These are phyloP conservation scores for Senecio squalidus DNA, from an alignment of 140 eudicot genomes.

Conservation along the genomic window DNA sequence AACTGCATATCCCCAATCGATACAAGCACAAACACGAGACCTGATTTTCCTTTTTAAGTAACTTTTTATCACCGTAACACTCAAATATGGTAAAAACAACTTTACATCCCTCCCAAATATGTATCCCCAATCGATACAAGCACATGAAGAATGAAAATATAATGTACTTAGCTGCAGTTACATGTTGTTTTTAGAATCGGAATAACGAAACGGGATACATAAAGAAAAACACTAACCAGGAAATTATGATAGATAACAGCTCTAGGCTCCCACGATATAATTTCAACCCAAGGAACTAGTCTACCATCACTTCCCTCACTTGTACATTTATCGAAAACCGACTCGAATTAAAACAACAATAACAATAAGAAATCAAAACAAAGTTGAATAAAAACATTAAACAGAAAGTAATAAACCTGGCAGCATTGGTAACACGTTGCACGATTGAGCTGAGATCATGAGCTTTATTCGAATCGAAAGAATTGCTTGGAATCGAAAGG, in stretches of 20 bases:
- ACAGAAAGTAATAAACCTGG: slow-evolving; percentile 27
- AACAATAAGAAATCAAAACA: background rate
- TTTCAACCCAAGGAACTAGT: slow-evolving; percentile 75
- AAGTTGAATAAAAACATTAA: slow-evolving; percentile 4
- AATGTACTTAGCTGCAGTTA: background rate
- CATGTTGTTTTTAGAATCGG: background rate
- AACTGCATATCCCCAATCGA: background rate
- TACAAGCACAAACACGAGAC: background rate
- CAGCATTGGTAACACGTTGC: slow-evolving; percentile 23
- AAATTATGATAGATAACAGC: slow-evolving; percentile 85
- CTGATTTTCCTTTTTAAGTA: background rate
- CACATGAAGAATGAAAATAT: background rate
- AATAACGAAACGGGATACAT: background rate
- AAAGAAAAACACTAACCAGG: slow-evolving; percentile 39
- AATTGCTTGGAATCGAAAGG: slow-evolving; percentile 54
- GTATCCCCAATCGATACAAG: too few relatives aligned
- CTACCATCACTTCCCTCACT: slow-evolving; percentile 38
- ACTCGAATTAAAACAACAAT: background rate
- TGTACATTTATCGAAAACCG: slow-evolving; percentile 15
- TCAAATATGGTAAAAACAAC: too few relatives aligned
- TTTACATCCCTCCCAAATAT: background rate
- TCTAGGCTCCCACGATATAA: slow-evolving; percentile 97
- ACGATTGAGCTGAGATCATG: slow-evolving; percentile 66
- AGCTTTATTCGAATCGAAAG: slow-evolving; percentile 24
- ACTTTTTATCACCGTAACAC: too few relatives aligned